Evolutionary conservation across 2,329 filamentous ascomycete species (phyloP), one percentile per base, ranked within the genome.

Genomic region (Cladosporium halotolerans): DNA sequence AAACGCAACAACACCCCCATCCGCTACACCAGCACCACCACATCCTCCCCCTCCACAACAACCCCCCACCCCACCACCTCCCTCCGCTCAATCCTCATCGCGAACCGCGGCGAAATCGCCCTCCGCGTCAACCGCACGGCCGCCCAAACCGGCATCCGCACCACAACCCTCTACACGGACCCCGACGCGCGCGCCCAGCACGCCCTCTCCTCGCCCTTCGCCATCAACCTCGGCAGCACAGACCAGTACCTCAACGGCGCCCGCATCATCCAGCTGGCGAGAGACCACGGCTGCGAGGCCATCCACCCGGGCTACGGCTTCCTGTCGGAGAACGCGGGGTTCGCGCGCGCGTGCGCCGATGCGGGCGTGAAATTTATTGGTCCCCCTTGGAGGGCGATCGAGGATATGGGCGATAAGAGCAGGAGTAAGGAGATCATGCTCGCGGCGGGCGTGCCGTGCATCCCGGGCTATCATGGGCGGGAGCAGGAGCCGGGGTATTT

Each of bases 281-380:
- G 91, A 73, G 78, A 86, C 63, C 82, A 92, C 65, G 87, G 87
- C 41, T 96, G 95, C 64, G 83, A 92, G 68, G 92, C 89, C 4
- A 85, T 99, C 61, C 93, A 99, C 70, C 93, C 93, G 0, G 93
- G 93, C 19, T 99, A 99, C 74, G 93, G 93, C 41, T 99, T 85
- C 68, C 74, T 97, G 60, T 95, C 88, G 57, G 93, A 99, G 74
- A 99, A 99, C 71, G 85, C 92, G 7, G 82, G 79, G 5, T 99
- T 99, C 68, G 93, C 93, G 3, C 83, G 84, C 63, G 85, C 88
- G 68, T 97, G 92, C 69, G 86, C 88, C 62, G 84, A 93, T 63
- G 91, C 91, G 42, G 93, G 93, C 9, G 80, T 99, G 59, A 85
- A 92, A 52, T 99, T 99, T 68, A 95, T 99, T 63, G 93, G 93